Conservation (phyloP, 1,284 basidiomycete species). For the Ceratobasidium sp. region DNA sequence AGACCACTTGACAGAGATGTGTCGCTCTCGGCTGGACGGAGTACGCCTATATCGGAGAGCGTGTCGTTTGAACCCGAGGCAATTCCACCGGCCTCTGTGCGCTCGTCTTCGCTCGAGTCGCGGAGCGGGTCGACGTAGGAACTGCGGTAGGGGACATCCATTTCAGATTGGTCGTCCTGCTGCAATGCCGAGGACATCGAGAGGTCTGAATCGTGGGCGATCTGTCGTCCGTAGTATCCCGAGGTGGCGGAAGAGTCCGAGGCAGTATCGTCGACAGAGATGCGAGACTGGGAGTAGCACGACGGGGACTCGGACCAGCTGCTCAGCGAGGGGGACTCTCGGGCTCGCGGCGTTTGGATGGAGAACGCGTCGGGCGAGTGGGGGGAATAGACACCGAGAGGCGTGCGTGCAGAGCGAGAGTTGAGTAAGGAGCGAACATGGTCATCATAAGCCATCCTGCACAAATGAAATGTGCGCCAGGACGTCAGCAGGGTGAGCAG, state of each 20-base stretch:
- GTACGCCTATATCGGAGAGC: conserved; percentile 15
- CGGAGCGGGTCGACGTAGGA: conserved; percentile 30
- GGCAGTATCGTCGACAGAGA: conserved; percentile 15
- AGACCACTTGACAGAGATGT: conserved; percentile 16
- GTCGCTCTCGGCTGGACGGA: conserved; percentile 27
- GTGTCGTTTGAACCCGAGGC: conserved; percentile 20
- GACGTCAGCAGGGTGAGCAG: neutral
- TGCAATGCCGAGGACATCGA: conserved; percentile 16
- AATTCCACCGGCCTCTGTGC: neutral
- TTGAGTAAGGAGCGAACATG: conserved; percentile 25
- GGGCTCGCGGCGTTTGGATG: conserved; percentile 1
- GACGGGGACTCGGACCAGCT: conserved; percentile 30
- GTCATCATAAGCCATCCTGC: conserved; percentile 20
- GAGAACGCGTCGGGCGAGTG: conserved; percentile 19
- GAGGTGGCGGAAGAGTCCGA: conserved; percentile 24
- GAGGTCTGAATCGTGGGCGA: neutral
- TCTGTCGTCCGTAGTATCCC: neutral
- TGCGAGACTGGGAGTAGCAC: conserved; percentile 18
- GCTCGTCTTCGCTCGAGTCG: conserved; percentile 36
- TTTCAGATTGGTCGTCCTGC: neutral
- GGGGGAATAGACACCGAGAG: conserved; percentile 8
- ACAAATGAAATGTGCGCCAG: neutral
- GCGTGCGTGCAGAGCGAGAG: conserved; percentile 28
- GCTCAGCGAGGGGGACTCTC: conserved; percentile 5
- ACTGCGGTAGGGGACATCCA: neutral